These are phyloP conservation scores for Helotiales sp. DNA, from an alignment of 2,329 filamentous ascomycete species.

Conservation along the genomic window DNA sequence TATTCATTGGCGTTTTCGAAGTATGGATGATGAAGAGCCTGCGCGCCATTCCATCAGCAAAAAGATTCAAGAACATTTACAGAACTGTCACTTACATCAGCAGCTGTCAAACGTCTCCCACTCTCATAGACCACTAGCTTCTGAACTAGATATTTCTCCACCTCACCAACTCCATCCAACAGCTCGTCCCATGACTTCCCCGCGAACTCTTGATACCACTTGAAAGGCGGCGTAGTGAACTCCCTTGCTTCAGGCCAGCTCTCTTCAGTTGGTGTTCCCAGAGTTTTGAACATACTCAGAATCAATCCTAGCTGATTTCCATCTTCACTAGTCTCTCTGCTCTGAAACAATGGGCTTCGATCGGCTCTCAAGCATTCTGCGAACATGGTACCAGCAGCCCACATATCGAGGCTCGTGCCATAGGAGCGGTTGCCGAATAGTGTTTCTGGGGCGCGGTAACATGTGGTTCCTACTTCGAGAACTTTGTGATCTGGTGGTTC, in stretches of 20 bases:
- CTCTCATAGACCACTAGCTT: slow-evolving; percentile 73
- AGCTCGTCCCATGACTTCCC: slow-evolving; percentile 67
- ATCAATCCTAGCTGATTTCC: slow-evolving; percentile 92
- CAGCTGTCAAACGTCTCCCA: slow-evolving; percentile 64
- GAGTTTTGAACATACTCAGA: slow-evolving; percentile 84
- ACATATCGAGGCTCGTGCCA: slow-evolving; percentile 75
- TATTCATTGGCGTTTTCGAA: not conserved
- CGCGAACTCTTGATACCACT: slow-evolving; percentile 80
- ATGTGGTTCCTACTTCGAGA: slow-evolving; percentile 89
- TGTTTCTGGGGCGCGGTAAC: slow-evolving; percentile 87
- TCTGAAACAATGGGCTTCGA: slow-evolving; percentile 74
- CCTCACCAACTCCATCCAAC: slow-evolving; percentile 58
- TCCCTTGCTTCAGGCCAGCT: slow-evolving; percentile 77
- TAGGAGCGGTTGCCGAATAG: slow-evolving; percentile 83
- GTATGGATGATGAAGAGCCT: not conserved
- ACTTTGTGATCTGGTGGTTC: slow-evolving; percentile 73
- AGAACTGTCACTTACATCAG: slow-evolving; percentile 47
- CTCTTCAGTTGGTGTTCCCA: slow-evolving; percentile 80
- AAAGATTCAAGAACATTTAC: not conserved
- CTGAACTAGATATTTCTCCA: slow-evolving; percentile 65
- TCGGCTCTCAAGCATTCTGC: slow-evolving; percentile 66
- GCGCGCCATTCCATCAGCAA: not conserved
- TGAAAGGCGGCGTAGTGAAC: slow-evolving; percentile 79
- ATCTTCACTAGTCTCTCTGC: slow-evolving; percentile 69
- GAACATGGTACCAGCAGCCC: slow-evolving; percentile 82